These are phyloP conservation scores for Xylariales sp. DNA, from an alignment of 2,329 filamentous ascomycete species.

Conservation along the genomic window DNA sequence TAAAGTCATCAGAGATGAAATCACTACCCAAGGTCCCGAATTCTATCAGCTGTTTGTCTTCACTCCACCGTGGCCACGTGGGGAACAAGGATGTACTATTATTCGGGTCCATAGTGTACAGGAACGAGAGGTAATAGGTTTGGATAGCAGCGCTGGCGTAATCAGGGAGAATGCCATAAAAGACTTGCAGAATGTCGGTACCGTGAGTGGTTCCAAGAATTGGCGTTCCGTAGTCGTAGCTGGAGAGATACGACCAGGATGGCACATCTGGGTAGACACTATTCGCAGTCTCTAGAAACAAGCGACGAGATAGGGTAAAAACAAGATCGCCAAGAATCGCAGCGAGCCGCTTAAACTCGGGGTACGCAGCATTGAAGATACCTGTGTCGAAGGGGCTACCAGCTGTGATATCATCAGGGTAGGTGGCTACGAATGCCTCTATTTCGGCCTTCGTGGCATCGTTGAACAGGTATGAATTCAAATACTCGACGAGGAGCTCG, in stretches of 20 bases:
- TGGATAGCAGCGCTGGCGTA: conserved; percentile 57
- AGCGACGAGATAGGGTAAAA: conserved; percentile 68
- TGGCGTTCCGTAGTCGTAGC: conserved; percentile 67
- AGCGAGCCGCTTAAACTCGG: conserved; percentile 71
- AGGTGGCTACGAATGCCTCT: conserved; percentile 54
- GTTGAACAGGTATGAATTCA: conserved; percentile 56
- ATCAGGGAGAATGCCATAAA: conserved; percentile 60
- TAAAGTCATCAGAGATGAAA: conserved; percentile 32
- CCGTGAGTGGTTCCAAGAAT: conserved; percentile 74
- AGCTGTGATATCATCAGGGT: conserved; percentile 48
- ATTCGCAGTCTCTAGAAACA: conserved; percentile 49
- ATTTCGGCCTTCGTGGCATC: conserved; percentile 48
- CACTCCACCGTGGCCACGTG: conserved; percentile 40
- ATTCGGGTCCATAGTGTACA: conserved; percentile 70
- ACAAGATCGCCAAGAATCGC: conserved; percentile 71
- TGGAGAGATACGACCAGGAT: conserved; percentile 70
- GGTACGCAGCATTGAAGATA: conserved; percentile 66
- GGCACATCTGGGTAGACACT: conserved; percentile 52
- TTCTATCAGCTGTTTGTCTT: conserved; percentile 44
- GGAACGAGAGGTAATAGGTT: conserved; percentile 69
- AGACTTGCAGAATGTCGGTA: conserved; percentile 65
- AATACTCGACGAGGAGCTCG: conserved; percentile 55
- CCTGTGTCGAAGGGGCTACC: conserved; percentile 72
- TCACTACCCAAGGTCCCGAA: conserved; percentile 31
- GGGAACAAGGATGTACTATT: conserved; percentile 31